Evolutionary conservation across 306 rosid species (phyloP).

Genomic region (Ormosia semicastrata): DNA sequence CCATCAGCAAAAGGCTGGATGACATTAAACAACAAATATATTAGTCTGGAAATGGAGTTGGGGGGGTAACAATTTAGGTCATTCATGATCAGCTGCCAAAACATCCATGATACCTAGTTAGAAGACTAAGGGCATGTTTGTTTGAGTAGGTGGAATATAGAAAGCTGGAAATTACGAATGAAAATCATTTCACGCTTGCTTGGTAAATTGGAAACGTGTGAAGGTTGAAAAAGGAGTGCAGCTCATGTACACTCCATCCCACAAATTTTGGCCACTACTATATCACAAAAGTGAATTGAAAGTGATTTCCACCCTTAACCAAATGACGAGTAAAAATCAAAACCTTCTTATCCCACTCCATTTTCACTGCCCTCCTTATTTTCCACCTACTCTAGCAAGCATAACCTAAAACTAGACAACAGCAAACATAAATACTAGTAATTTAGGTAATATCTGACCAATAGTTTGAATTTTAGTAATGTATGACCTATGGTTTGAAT

Average conservation of each 20-base stretch:
- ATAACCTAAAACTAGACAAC: background rate
- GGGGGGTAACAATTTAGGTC: background rate
- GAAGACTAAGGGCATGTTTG: background rate
- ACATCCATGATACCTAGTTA: background rate
- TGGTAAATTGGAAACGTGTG: background rate
- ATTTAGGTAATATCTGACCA: slow-evolving; percentile 1
- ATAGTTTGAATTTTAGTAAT: background rate
- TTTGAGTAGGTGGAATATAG: background rate
- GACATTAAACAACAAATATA: slow-evolving; percentile 20
- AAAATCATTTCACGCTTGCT: slow-evolving; percentile 3
- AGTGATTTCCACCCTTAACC: background rate
- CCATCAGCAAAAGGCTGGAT: slow-evolving; percentile 18
- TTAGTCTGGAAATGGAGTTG: background rate
- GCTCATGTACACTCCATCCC: slow-evolving; percentile 6
- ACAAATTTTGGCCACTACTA: slow-evolving; percentile 3
- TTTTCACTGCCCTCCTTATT: background rate
- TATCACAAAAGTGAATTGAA: background rate
- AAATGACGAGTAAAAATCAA: background rate
- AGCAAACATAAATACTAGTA: background rate
- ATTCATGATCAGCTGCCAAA: slow-evolving; percentile 20
- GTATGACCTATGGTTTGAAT: slow-evolving; percentile 11
- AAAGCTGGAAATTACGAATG: background rate
- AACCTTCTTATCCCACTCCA: background rate
- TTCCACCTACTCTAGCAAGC: slow-evolving; percentile 5
- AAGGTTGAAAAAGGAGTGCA: background rate